A percentile compares a stretch with the other conserved stretches of the same genome.
phyloP scores from a whole-genome alignment of 2,329 filamentous ascomycete species.

The Thelonectria olida region DNA sequence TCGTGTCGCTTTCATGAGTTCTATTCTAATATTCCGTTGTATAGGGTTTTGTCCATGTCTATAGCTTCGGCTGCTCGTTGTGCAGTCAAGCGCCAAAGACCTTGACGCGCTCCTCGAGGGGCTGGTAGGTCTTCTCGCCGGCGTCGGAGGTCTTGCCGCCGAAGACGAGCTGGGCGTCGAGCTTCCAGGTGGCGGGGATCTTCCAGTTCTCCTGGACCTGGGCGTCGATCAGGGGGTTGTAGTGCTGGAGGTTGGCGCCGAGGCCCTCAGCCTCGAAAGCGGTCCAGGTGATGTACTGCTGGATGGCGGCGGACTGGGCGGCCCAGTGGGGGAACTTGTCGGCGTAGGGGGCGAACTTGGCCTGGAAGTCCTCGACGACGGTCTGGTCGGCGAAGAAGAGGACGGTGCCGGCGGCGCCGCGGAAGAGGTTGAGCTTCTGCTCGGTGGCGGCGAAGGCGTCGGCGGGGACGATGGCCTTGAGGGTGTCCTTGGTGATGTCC shows the following conservation, averaged over 20 bases:
- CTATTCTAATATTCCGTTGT: neutral
- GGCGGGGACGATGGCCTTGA: constrained; percentile 66
- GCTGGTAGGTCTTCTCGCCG: constrained; percentile 70
- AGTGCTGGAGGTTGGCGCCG: constrained; percentile 91
- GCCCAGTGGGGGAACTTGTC: constrained; percentile 84
- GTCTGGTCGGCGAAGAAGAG: constrained; percentile 87
- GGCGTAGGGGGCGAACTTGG: constrained; percentile 76
- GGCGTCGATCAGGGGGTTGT: constrained; percentile 85
- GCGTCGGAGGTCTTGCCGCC: constrained; percentile 68
- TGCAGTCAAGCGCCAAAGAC: constrained; percentile 61
- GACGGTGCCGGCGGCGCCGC: constrained; percentile 79
- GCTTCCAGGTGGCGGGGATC: constrained; percentile 76
- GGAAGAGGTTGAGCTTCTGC: constrained; percentile 64
- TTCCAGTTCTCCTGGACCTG: constrained; percentile 76
- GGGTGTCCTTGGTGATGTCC: constrained; percentile 71
- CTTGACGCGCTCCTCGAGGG: constrained; percentile 74
- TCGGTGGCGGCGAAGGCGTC: constrained; percentile 67
- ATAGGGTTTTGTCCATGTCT: constrained; percentile 1
- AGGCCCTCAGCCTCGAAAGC: constrained; percentile 85
- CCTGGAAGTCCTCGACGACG: constrained; percentile 71
- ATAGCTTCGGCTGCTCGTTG: constrained; percentile 6
- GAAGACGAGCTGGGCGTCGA: constrained; percentile 88
- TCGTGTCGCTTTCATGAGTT: constrained; percentile 7
- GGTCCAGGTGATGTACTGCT: constrained; percentile 81
- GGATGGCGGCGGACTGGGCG: constrained; percentile 80